phyloP scores from a whole-genome alignment of 495 filamentous ascomycete species.

The Hyphodiscus hymeniophilus region DNA sequence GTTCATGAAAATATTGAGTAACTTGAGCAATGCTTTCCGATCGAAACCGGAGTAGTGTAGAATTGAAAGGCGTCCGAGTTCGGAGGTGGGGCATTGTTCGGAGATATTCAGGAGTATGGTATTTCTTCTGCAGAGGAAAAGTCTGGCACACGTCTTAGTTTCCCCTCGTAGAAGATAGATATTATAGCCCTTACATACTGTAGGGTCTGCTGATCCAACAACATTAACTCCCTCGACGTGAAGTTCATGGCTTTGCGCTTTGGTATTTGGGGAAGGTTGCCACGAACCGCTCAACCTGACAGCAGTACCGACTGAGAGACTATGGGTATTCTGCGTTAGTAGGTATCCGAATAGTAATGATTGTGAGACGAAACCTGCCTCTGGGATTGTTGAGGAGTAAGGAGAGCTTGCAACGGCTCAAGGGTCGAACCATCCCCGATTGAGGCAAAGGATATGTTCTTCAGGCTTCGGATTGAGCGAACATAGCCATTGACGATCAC shows the following conservation, averaged over 20 bases:
- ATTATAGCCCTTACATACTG: constrained; percentile 43
- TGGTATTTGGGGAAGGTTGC: constrained; percentile 60
- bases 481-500: constrained; percentile 71
- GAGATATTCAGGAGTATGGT: constrained; percentile 52
- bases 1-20: constrained; percentile 59
- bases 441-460: constrained; percentile 71
- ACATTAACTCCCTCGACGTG: constrained; percentile 59
- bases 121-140: constrained; percentile 24
- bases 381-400: constrained; percentile 65
- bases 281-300: constrained; percentile 73
- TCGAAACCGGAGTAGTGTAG: constrained; percentile 71
- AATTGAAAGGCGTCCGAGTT: constrained; percentile 71
- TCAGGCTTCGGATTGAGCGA: constrained; percentile 79
- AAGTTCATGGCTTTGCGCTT: constrained; percentile 72
- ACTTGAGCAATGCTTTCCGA: constrained; percentile 69
- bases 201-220: constrained; percentile 67
- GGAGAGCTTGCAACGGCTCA: constrained; percentile 70
- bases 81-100: constrained; percentile 87
- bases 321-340: constrained; percentile 27
- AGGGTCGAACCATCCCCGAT: constrained; percentile 83
- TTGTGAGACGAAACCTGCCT: constrained; percentile 47
- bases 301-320: constrained; percentile 71
- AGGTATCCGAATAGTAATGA: constrained; percentile 1
- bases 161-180: background rate
- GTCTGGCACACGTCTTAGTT: constrained; percentile 14